Conservation (phyloP, 441 rosid genomes). For the Cnidoscolus chayamansa region DNA sequence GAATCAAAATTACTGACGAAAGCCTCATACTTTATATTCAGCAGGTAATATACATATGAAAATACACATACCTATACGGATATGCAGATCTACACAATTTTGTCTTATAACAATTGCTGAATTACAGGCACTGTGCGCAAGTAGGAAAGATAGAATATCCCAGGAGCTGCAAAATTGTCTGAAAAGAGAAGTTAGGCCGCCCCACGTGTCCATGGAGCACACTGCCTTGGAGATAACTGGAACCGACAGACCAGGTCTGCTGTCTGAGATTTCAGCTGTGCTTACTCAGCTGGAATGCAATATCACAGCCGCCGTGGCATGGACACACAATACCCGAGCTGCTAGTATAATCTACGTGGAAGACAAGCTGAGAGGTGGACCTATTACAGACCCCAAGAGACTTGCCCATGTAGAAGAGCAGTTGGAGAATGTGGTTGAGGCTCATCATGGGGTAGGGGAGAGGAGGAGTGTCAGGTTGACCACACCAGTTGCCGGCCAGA, state of each 20-base stretch:
- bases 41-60: constrained; percentile 41
- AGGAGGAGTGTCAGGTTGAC: constrained; percentile 50
- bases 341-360: constrained; percentile 69
- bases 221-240: constrained; percentile 76
- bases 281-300: constrained; percentile 60
- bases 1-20: constrained; percentile 74
- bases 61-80: neutral
- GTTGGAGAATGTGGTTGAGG: constrained; percentile 55
- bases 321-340: constrained; percentile 77
- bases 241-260: constrained; percentile 61
- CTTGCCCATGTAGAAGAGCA: constrained; percentile 52
- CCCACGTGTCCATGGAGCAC: constrained; percentile 56
- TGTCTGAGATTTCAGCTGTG: constrained; percentile 77
- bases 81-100: too few species aligned
- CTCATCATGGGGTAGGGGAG: constrained; percentile 57
- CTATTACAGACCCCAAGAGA: constrained; percentile 40
- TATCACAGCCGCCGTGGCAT: constrained; percentile 61
- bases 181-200: constrained; percentile 50
- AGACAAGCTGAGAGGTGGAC: constrained; percentile 56
- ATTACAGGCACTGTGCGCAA: constrained; percentile 61
- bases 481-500: constrained; percentile 44
- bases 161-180: constrained; percentile 42
- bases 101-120: neutral
- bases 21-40: constrained; percentile 71
- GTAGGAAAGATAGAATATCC: constrained; percentile 44